A percentile compares a stretch with the other conserved stretches of the same genome.
phyloP scores from a whole-genome alignment of 345 rosid genomes.

The Boechera stricta region DNA sequence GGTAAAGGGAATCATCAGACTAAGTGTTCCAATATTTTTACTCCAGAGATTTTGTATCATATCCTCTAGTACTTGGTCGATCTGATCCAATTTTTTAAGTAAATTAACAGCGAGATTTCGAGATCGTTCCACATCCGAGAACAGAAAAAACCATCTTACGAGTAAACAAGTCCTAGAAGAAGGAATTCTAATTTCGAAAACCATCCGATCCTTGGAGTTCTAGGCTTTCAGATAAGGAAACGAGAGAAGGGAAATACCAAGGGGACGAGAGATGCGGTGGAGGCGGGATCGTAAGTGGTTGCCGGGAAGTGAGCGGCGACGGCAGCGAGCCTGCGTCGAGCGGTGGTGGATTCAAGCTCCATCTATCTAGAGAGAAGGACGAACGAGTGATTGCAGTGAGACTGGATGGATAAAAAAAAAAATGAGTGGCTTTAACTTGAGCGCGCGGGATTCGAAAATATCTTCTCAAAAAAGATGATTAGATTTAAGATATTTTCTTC shows the following conservation, averaged over 20 bases:
- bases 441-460: constrained; percentile 37
- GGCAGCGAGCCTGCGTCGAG: constrained; percentile 66
- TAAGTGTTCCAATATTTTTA: neutral
- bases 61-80: neutral
- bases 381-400: neutral
- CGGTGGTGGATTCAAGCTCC: constrained; percentile 60
- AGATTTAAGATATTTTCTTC: constrained; percentile 15
- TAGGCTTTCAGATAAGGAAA: neutral
- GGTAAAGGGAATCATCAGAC: neutral
- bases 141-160: neutral
- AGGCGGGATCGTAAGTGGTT: constrained; percentile 44
- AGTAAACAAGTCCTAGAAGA: neutral
- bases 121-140: neutral
- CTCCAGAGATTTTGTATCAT: neutral
- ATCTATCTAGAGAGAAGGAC: constrained; percentile 40
- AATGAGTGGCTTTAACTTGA: constrained; percentile 40
- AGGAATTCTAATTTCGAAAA: neutral
- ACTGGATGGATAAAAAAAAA: neutral
- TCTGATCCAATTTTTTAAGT: neutral
- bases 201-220: neutral
- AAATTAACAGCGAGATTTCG: neutral
- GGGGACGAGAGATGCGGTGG: constrained; percentile 60
- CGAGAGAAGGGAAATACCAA: constrained; percentile 49
- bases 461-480: neutral
- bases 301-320: constrained; percentile 66